Evolutionary conservation across 805 yeast species (phyloP).

Genomic region (Limtongozyma cylindracea): DNA sequence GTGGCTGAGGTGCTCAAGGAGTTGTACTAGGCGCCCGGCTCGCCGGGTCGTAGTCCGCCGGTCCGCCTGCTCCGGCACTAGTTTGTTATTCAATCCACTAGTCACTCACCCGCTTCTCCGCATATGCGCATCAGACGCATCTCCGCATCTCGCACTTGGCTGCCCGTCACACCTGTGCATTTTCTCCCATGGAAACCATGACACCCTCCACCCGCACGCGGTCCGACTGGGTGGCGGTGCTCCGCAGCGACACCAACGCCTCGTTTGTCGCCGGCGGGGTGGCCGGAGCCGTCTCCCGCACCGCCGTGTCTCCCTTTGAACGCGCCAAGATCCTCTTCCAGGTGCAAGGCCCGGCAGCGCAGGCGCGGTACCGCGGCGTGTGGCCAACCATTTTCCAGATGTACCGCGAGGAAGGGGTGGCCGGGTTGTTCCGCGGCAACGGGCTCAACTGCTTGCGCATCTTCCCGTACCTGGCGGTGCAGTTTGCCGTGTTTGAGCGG

Average conservation of each 20-base stretch:
- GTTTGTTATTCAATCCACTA: too few species aligned
- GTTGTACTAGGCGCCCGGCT: too few species aligned
- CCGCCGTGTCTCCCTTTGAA: conserved; percentile 88
- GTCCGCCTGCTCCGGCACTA: too few species aligned
- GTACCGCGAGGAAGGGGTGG: conserved; percentile 79
- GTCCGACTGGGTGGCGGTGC: too few species aligned
- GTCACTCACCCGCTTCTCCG: too few species aligned
- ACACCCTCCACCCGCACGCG: too few species aligned
- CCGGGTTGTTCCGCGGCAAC: conserved; percentile 78
- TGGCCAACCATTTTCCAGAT: conserved; percentile 49
- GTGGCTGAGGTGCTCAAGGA: conserved; percentile 14
- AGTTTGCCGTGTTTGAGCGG: conserved; percentile 62
- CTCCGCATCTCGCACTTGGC: too few species aligned
- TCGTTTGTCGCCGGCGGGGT: conserved; percentile 52
- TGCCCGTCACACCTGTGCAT: too few species aligned
- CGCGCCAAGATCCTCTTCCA: conserved; percentile 82
- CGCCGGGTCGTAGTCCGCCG: too few species aligned
- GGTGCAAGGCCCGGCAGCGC: conserved; percentile 45
- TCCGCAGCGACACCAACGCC: conserved; percentile 26
- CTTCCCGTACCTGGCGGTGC: conserved; percentile 87
- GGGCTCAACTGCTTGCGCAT: conserved; percentile 75
- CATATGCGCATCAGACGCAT: too few species aligned
- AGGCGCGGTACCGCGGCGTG: conserved; percentile 35
- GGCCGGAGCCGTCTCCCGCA: conserved; percentile 63
- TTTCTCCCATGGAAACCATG: too few species aligned